Evolutionary conservation across 2,329 filamentous ascomycete species (phyloP), one percentile per base, ranked within the genome.

Genomic region (Phialemonium atrogriseum): DNA sequence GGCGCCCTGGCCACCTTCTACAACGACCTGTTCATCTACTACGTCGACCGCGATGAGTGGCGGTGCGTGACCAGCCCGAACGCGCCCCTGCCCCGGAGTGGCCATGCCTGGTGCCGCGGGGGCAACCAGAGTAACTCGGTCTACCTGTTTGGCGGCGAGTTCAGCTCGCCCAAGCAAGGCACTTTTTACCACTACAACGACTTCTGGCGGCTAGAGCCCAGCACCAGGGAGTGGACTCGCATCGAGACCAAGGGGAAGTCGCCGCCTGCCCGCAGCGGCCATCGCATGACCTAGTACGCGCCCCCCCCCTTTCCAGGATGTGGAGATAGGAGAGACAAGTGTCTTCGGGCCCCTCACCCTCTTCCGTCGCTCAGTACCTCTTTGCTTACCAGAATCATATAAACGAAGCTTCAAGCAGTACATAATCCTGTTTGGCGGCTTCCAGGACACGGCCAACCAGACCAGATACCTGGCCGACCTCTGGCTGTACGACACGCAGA

Each of bases 101-200:
- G 91, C 3, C 91, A 96, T 68, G 89, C 91, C 11, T 95, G 88
- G 86, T 93, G 85, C 48, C 75, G 87, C 36, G 87, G 84, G 35
- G 84, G 83, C 28, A 94, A 95, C 57, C 67, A 66, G 38, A 74
- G 80, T 11, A 83, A 81, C 40, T 78, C 83, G 20, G 74, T 96
- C 32, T 98, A 94, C 55, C 64, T 98, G 11, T 96, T 96, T 50
- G 91, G 91, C 42, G 91, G 89, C 39, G 91, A 98, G 59, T 98
- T 98, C 56, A 93, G 84, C 36, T 89, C 82, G 17, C 91, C 91
- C 3, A 96, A 95, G 54, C 91, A 96, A 59, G 91, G 91, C 4
- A 96, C 89, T 0, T 98, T 98, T 51, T 95, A 98, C 56, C 91
- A 98, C 59, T 98, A 98, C 63, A 94, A 94, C 50, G 91, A 96